Evolutionary conservation across 306 rosid species (phyloP).

Genomic region (Echinosophora koreensis): DNA sequence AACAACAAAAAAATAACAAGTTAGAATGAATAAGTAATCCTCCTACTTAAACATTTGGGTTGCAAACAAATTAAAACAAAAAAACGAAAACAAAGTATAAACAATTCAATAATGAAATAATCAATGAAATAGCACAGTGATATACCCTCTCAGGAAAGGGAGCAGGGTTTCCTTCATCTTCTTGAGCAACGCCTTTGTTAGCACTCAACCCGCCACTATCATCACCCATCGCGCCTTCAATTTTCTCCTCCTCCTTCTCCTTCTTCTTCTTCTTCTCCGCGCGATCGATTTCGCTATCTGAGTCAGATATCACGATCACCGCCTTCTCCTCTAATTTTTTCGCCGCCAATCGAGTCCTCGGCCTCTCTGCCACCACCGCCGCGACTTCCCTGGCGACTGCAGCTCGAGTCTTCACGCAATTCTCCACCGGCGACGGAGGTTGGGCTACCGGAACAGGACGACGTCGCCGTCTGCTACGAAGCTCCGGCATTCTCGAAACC

Average conservation of each 20-base stretch:
- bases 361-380: conserved; percentile 61
- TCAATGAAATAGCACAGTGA: not conserved
- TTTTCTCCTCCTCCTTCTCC: conserved; percentile 34
- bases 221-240: conserved; percentile 71
- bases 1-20: not conserved
- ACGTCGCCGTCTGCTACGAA: conserved; percentile 85
- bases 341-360: conserved; percentile 64
- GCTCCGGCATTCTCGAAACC: conserved; percentile 97
- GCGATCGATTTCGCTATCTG: conserved; percentile 45
- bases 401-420: conserved; percentile 15
- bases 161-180: conserved; percentile 81
- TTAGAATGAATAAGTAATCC: conserved; percentile 50
- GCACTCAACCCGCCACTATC: conserved; percentile 92
- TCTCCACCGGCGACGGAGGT: conserved; percentile 44
- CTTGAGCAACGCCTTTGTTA: conserved; percentile 77
- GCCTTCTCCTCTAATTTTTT: conserved; percentile 53
- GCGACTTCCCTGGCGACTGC: conserved; percentile 69
- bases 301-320: conserved; percentile 61
- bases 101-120: not conserved
- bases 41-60: conserved; percentile 84
- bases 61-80: not conserved
- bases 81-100: conserved; percentile 4
- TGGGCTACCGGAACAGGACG: conserved; percentile 74
- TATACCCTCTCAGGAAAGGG: conserved; percentile 88
- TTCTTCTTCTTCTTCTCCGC: conserved; percentile 14